Percentiles rank a stretch among this genome's conserved stretches.
Evolutionary conservation across 768 basidiomycete genomes (phyloP).

Genomic region (Russula sp.): DNA sequence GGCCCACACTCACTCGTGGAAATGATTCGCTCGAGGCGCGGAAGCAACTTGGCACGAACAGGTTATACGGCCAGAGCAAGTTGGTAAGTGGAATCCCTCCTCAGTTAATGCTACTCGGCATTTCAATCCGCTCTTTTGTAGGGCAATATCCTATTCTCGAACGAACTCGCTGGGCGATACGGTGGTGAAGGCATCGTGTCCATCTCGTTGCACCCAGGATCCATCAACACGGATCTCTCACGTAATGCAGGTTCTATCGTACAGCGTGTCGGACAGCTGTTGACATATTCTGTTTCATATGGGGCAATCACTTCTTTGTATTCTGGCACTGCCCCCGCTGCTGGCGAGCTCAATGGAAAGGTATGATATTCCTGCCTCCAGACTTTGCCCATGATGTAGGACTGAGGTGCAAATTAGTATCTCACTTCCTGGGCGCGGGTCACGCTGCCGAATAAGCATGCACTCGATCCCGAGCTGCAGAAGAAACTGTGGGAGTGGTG

Average conservation of each 20-base stretch:
- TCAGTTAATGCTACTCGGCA: background rate
- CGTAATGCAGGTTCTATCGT: background rate
- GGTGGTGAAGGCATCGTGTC: constrained; percentile 39
- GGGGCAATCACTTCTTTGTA: constrained; percentile 18
- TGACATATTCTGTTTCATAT: constrained; percentile 2
- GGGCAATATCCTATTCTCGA: constrained; percentile 40
- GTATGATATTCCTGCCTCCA: background rate
- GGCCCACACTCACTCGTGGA: constrained; percentile 8
- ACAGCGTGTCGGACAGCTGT: background rate
- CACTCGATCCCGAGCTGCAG: constrained; percentile 19
- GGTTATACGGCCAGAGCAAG: constrained; percentile 21
- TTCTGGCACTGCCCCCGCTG: constrained; percentile 15
- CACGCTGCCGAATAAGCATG: constrained; percentile 15
- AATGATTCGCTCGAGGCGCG: background rate
- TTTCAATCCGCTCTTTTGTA: constrained; percentile 14
- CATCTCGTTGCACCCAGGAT: constrained; percentile 33
- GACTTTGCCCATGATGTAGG: background rate
- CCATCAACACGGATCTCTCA: constrained; percentile 15
- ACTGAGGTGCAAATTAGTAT: constrained; percentile 14
- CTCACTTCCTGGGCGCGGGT: constrained; percentile 26
- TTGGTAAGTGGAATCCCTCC: background rate
- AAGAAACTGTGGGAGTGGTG: constrained; percentile 27
- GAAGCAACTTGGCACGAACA: constrained; percentile 11
- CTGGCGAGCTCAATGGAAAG: constrained; percentile 13
- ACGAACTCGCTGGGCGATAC: constrained; percentile 38